phyloP scores from a whole-genome alignment of 768 basidiomycete genomes.

The Nidula microcarpa region DNA sequence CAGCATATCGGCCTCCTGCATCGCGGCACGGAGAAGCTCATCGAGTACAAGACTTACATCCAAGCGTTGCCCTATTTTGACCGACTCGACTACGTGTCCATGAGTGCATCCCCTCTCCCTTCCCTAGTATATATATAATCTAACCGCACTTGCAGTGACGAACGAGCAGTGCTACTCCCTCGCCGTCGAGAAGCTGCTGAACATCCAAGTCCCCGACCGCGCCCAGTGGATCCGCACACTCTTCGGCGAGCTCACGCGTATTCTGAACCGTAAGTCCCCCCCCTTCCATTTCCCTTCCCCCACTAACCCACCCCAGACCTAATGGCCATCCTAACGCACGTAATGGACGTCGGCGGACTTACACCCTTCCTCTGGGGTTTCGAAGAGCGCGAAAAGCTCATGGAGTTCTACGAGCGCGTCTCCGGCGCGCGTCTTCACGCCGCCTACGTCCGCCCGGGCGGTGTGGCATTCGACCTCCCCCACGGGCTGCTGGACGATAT shows the following conservation, averaged over 20 bases:
- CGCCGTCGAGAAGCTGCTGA: slow-evolving; percentile 96
- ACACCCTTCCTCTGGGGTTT: slow-evolving; percentile 99
- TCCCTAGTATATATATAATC: not conserved
- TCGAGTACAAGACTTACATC: slow-evolving; percentile 97
- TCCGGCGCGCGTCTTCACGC: slow-evolving; percentile 96
- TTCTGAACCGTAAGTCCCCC: slow-evolving; percentile 76
- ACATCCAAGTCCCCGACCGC: slow-evolving; percentile 93
- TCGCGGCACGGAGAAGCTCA: slow-evolving; percentile 97
- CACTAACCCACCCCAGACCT: slow-evolving; percentile 43
- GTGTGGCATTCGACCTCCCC: slow-evolving; percentile 96
- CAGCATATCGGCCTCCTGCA: slow-evolving; percentile 95
- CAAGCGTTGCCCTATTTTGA: slow-evolving; percentile 99
- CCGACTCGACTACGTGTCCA: slow-evolving; percentile 97
- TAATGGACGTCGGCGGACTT: slow-evolving; percentile 96
- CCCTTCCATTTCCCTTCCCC: slow-evolving; percentile 2
- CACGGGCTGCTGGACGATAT: slow-evolving; percentile 99
- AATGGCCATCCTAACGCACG: slow-evolving; percentile 95
- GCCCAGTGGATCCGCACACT: slow-evolving; percentile 98
- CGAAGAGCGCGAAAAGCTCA: slow-evolving; percentile 99
- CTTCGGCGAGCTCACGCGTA: slow-evolving; percentile 95
- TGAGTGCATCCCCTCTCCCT: slow-evolving; percentile 63
- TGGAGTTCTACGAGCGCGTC: slow-evolving; percentile 99
- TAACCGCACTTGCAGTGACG: slow-evolving; percentile 64
- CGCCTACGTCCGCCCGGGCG: slow-evolving; percentile 97
- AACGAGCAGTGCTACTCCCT: slow-evolving; percentile 97